Evolutionary conservation across 2,329 filamentous ascomycete species (phyloP), one percentile per base, ranked within the genome.

Genomic region (Teratosphaeria destructans): DNA sequence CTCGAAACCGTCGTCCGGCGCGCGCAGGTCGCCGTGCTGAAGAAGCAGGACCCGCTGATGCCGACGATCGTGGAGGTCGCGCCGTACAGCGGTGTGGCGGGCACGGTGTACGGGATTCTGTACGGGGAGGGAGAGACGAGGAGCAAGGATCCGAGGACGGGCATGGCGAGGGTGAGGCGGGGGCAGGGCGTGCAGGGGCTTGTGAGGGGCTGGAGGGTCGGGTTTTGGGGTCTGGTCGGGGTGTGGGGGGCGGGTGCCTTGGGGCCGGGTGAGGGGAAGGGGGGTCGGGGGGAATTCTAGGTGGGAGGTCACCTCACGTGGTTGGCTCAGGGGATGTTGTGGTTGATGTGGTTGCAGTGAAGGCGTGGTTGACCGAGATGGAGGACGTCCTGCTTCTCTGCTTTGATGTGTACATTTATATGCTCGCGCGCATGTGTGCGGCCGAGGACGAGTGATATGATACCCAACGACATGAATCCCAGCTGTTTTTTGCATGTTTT

Each of bases 1-100:
- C 79, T 97, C 4, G 94, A 99, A 75, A 97, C 93, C 0, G 88
- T 96, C 16, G 81, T 97, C 7, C 86, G 94, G 55, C 85, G 94
- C 61, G 93, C 90, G 5, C 94, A 99, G 74, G 87, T 94, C 61
- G 55, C 65, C 8, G 61, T 60, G 8, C 56, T 71, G n/a, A 66
- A 61, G 53, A 63, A 68, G 1, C 63, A 66, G 6, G 65, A 73
- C 14, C 65, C 64, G 64, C 74, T 74, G 57, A 66, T 78, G 74
- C 85, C 90, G 59, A 91, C 90, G 0, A 86, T 96, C 58, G 85
- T 97, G 0, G 85, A 88, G 2, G 80, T 89, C 0, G 92, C 91
- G 2, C 83, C 83, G 3, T 99, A 96, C 72, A 80, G 84, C 37
- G 94, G 94, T n/a, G 81, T 96, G 1, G 73, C 94, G n/a, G 89